phyloP scores from a whole-genome alignment of 257 asterid genomes.

The Misopates orontium region DNA sequence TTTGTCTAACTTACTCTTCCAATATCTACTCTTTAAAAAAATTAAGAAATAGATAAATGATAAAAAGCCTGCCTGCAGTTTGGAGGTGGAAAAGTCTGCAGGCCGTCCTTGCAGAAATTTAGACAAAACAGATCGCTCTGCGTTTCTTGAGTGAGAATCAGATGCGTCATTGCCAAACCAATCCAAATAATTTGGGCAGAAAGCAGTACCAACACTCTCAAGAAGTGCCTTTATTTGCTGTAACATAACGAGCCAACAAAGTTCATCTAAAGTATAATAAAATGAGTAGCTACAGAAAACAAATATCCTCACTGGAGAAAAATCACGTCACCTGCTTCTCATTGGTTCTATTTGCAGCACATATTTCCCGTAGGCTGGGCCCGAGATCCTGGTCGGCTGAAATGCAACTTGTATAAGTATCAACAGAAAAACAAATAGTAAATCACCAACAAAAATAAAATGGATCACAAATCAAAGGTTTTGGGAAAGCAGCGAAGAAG shows the following conservation, averaged over 20 bases:
- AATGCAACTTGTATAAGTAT: slow-evolving; percentile 24
- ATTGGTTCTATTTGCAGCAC: slow-evolving; percentile 86
- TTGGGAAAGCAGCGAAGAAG: slow-evolving; percentile 19
- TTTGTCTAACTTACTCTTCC: neutral
- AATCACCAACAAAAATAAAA: slow-evolving; percentile 16
- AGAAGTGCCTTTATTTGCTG: slow-evolving; percentile 99
- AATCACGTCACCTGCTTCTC: slow-evolving; percentile 77
- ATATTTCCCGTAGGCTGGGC: slow-evolving; percentile 81
- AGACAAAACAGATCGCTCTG: slow-evolving; percentile 66
- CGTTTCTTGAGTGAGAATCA: slow-evolving; percentile 67
- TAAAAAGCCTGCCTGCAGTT: slow-evolving; percentile 59
- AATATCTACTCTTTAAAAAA: slow-evolving; percentile 5
- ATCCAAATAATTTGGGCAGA: slow-evolving; percentile 81
- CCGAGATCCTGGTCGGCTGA: slow-evolving; percentile 65
- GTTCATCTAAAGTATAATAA: slow-evolving; percentile 1
- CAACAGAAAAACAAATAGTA: slow-evolving; percentile 21
- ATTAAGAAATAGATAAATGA: slow-evolving; percentile 12
- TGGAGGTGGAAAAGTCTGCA: slow-evolving; percentile 73
- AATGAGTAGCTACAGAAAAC: slow-evolving; percentile 15
- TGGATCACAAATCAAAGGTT: slow-evolving; percentile 3
- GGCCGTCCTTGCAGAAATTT: slow-evolving; percentile 86
- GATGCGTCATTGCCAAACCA: slow-evolving; percentile 76
- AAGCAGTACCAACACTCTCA: slow-evolving; percentile 71
- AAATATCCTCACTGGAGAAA: slow-evolving; percentile 23
- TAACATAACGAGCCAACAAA: slow-evolving; percentile 23